Evolutionary conservation across 306 rosid genomes (phyloP), one percentile per base, ranked within the genome.

Genomic region (Acmispon strigosus): DNA sequence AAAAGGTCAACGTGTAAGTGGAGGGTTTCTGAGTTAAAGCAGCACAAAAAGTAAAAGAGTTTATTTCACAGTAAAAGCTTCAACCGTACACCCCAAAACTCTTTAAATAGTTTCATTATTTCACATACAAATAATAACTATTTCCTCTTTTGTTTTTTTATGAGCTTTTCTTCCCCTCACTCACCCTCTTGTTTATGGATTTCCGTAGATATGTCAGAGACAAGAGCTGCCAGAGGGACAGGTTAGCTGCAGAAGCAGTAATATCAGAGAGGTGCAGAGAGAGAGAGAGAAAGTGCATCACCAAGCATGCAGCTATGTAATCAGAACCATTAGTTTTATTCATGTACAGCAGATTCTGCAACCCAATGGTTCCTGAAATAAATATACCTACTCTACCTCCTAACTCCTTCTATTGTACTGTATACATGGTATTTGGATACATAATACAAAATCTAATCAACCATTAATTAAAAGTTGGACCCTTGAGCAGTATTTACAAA

Each of bases 141-240:
- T 76, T 80, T 74, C 42, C 71, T 66, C 44, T 70, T 81, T 76
- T 53, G 73, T 73, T 45, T 74, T 52, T 70, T 56, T 37, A 5
- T 8, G 8, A 3, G 52, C 39, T 76, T 18, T 34, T 66, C 55
- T 66, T 66, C 65, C 70, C 17, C 66, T 53, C 42, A 14, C 7
- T 22, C 24, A 1, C 24, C 27, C 68, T 83, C 82, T 86, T 39
- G 88, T 87, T 87, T 84, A 84, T 89, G 84, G 75, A 79, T 87
- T 92, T 92, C 96, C 81, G 95, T 81, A 83, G 84, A 84, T 72
- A 12, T 92, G 98, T 87, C 98, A 92, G 96, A 89, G 83, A 86
- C 96, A 84, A 62, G 94, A 80, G 82, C 67, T 87, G 97, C 81
- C 85, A 84, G 71, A 69, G 70, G 52, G 73, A 63, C 80, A 80